Percentiles rank a stretch among this genome's conserved stretches.
These are phyloP conservation scores for Medicago ruthenica DNA, from an alignment of 306 rosid species.

Conservation along the genomic window DNA sequence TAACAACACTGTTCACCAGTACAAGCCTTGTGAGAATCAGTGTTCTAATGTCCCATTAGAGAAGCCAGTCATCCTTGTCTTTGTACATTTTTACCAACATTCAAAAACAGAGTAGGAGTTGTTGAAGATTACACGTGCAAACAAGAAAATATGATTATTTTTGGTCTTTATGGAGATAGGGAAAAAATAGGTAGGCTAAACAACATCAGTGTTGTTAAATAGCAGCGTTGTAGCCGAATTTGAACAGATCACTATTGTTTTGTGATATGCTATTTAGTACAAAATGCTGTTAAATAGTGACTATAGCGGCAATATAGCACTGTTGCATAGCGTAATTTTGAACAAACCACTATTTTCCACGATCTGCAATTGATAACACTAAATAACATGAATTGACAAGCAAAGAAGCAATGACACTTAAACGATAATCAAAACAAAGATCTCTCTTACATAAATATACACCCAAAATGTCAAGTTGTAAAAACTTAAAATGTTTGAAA, in stretches of 20 bases:
- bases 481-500: constrained; percentile 33
- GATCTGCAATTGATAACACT: neutral
- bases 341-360: neutral
- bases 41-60: constrained; percentile 13
- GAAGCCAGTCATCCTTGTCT: neutral
- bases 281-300: neutral
- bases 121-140: neutral
- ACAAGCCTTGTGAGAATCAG: constrained; percentile 8
- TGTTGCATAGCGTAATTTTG: neutral
- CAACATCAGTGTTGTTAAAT: neutral
- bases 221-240: neutral
- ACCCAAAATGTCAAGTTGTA: constrained; percentile 7
- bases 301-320: neutral
- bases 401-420: constrained; percentile 4
- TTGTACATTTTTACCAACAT: constrained; percentile 46
- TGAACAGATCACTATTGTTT: neutral
- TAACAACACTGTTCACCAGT: too few species aligned
- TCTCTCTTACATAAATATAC: constrained; percentile 13
- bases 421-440: neutral
- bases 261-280: neutral
- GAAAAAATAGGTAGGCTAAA: constrained; percentile 27
- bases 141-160: constrained; percentile 7
- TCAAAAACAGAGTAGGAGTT: constrained; percentile 39
- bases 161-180: neutral
- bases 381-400: neutral